Percentiles rank a stretch among this genome's conserved stretches.
Conservation (phyloP, 2,329 filamentous ascomycete genomes). For the Neofusicoccum parvum region DNA sequence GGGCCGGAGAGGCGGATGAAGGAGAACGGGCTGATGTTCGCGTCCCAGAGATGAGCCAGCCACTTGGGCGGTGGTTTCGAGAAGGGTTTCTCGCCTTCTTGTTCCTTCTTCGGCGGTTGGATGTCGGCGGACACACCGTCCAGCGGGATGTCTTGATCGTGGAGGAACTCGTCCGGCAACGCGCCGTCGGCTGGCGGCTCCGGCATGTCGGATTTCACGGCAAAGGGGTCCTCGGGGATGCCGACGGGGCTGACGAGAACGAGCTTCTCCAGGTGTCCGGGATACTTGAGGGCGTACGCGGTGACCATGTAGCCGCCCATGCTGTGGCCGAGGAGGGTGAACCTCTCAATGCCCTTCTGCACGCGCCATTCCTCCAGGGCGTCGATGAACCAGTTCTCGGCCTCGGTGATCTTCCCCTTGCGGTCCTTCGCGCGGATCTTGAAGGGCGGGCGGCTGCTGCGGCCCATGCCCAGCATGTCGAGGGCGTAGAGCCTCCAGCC, state of each 20-base stretch:
- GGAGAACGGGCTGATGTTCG: conserved; percentile 93
- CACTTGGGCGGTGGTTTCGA: conserved; percentile 62
- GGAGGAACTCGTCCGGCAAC: conserved; percentile 70
- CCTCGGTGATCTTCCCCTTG: conserved; percentile 78
- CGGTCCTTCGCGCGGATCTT: conserved; percentile 80
- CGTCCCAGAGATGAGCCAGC: conserved; percentile 94
- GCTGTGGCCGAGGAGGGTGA: conserved; percentile 91
- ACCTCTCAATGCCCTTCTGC: conserved; percentile 83
- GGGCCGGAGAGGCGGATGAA: conserved; percentile 86
- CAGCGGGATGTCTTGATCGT: not conserved
- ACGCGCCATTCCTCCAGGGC: conserved; percentile 94
- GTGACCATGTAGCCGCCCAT: conserved; percentile 93
- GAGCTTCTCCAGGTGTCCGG: conserved; percentile 90
- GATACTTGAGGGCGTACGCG: conserved; percentile 97
- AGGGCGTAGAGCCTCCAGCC: conserved; percentile 91
- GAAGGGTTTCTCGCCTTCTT: not conserved
- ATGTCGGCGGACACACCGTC: not conserved
- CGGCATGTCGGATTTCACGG: conserved; percentile 76
- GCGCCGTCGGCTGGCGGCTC: conserved; percentile 60
- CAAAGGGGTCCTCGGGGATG: conserved; percentile 91
- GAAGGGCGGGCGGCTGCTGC: conserved; percentile 82
- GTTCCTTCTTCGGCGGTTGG: conserved; percentile 50
- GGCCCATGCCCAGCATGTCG: conserved; percentile 92
- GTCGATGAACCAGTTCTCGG: conserved; percentile 95
- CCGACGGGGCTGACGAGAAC: conserved; percentile 94